Evolutionary conservation across 192 early-diverging fungal species (phyloP), one percentile per base, ranked within the genome.

Genomic region (Podila horticola): DNA sequence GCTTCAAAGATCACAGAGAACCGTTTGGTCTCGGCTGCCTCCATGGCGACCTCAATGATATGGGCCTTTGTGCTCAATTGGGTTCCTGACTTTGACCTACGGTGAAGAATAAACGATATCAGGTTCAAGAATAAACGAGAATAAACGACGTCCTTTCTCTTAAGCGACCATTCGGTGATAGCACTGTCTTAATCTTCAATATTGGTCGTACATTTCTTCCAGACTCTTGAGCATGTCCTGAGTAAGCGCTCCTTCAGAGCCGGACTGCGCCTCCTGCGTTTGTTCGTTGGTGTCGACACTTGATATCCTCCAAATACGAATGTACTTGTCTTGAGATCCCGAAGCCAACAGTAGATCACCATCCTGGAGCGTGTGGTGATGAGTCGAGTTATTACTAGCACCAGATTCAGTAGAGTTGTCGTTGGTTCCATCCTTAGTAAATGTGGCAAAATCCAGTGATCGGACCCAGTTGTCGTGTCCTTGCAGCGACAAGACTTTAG

Each of bases 391-490:
- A 8, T 55, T 62, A 4, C 13, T 33, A 12, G 63, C 66, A 13
- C 64, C 52, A 38, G 69, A 60, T 49, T 51, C 48, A 36, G 24
- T 38, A 2, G 52, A 66, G 12, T 82, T 68, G 34, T 63, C 51
- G 13, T 51, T 62, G 1, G 57, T 71, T 19, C 66, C 69, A 11
- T 77, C 66, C 11, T 79, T 75, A 3, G 88, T 89, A 77, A 91
- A 92, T 29, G 86, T 89, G 4, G 89, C 86, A 58, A 96, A 93
- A 13, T 93, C 87, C 62, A 98, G 64, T 11, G 92, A 89, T 13
- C 95, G 90, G 26, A 98, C 90, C 98, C 98, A 99, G 71, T 96
- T 95, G 17, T 94, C 93, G 82, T 99, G 98, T 4, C 98, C 98
- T 41, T 91, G 87, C 24, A 99, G 83, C 11, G 88, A 73, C 52